A percentile compares a stretch with the other conserved stretches of the same genome.
Conservation (phyloP, 768 basidiomycete species). For the Gymnopilus dilepis region DNA sequence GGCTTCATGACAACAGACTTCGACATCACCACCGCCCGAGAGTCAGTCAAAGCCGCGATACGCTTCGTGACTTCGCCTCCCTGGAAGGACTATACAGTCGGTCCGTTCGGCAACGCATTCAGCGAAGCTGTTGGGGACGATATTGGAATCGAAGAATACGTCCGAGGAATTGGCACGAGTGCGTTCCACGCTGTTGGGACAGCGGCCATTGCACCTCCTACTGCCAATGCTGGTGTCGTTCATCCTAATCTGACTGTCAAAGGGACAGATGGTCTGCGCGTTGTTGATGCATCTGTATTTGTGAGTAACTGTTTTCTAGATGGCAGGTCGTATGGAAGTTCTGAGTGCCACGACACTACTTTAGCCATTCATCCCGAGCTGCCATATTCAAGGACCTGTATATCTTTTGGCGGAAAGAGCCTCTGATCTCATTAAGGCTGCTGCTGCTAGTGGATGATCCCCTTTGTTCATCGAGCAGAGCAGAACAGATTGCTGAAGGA, state of each 20-base stretch:
- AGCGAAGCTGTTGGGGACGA: too few species aligned
- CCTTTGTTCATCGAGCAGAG: too few species aligned
- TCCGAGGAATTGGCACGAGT: background rate
- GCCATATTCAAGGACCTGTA: too few species aligned
- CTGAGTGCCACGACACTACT: background rate
- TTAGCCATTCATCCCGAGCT: background rate
- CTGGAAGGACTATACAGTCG: background rate
- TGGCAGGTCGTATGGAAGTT: too few species aligned
- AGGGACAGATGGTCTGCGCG: background rate
- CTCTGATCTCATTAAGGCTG: background rate
- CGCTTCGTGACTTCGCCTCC: background rate
- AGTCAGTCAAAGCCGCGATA: background rate
- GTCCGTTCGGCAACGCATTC: background rate
- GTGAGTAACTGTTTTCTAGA: background rate
- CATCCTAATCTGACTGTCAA: background rate
- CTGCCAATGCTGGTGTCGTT: background rate
- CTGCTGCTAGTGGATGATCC: too few species aligned
- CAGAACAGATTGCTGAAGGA: too few species aligned
- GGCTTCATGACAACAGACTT: conserved; percentile 8
- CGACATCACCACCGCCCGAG: background rate
- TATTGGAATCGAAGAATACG: background rate
- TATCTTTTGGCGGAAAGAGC: background rate
- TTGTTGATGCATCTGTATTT: conserved; percentile 1
- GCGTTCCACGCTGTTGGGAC: background rate
- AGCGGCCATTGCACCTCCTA: background rate